A percentile compares a stretch with the other conserved stretches of the same genome.
Evolutionary conservation across 768 basidiomycete species (phyloP).

Genomic region (Crucibulum laeve): DNA sequence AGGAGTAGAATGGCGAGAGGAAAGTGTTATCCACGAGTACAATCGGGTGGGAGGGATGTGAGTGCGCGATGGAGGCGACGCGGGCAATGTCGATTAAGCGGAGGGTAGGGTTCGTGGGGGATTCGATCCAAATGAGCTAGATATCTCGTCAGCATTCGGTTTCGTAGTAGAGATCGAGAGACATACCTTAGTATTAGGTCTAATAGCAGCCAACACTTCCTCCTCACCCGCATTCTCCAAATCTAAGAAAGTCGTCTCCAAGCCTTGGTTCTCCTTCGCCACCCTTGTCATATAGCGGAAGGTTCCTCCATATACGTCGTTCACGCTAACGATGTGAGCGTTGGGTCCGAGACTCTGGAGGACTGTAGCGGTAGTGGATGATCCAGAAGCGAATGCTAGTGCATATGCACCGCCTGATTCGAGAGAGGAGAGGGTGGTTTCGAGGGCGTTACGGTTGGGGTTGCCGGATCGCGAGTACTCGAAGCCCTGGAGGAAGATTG

Average conservation of each 20-base stretch:
- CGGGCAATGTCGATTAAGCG: slow-evolving; percentile 77
- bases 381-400: slow-evolving; percentile 82
- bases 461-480: slow-evolving; percentile 94
- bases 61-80: slow-evolving; percentile 60
- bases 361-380: slow-evolving; percentile 80
- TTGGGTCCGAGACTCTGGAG: slow-evolving; percentile 68
- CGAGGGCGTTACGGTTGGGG: slow-evolving; percentile 81
- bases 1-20: slow-evolving; percentile 87
- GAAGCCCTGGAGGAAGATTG: slow-evolving; percentile 72
- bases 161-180: not conserved
- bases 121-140: slow-evolving; percentile 91
- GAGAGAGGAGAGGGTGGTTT: slow-evolving; percentile 69
- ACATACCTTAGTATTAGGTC: slow-evolving; percentile 76
- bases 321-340: slow-evolving; percentile 82
- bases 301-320: slow-evolving; percentile 94
- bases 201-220: slow-evolving; percentile 58
- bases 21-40: slow-evolving; percentile 95
- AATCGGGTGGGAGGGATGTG: slow-evolving; percentile 62
- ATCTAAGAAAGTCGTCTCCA: not conserved
- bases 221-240: slow-evolving; percentile 70
- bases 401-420: slow-evolving; percentile 71
- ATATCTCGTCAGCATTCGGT: not conserved
- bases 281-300: slow-evolving; percentile 79
- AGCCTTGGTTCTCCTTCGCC: not conserved
- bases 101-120: slow-evolving; percentile 93